Conservation (phyloP, 2,329 filamentous ascomycete genomes). For the Diaporthe caulivora region DNA sequence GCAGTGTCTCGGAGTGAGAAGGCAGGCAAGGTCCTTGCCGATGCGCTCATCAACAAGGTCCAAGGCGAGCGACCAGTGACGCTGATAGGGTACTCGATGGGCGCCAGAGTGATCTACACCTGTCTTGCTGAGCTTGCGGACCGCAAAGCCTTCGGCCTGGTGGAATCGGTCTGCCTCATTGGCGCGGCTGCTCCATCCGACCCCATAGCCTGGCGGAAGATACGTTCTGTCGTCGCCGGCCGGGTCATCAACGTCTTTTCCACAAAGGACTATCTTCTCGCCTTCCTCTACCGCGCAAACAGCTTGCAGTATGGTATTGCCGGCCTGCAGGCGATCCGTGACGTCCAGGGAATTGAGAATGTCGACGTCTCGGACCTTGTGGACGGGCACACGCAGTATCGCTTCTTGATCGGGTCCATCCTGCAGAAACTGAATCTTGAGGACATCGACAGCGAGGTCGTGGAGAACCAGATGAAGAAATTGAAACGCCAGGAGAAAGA, state of each 20-base stretch:
- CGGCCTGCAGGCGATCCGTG: constrained; percentile 80
- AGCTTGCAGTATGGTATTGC: constrained; percentile 87
- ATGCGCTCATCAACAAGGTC: constrained; percentile 84
- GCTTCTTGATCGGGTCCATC: constrained; percentile 62
- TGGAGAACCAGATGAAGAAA: constrained; percentile 38
- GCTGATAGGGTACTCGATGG: constrained; percentile 84
- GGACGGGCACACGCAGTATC: constrained; percentile 53
- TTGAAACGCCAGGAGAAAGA: constrained; percentile 38
- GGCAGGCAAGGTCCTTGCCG: constrained; percentile 82
- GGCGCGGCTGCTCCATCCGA: constrained; percentile 83
- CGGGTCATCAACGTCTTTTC: constrained; percentile 90
- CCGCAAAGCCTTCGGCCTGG: constrained; percentile 82
- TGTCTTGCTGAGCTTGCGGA: constrained; percentile 84
- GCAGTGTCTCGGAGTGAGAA: constrained; percentile 83
- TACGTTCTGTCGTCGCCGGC: constrained; percentile 83
- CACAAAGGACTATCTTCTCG: constrained; percentile 87
- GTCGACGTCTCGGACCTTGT: constrained; percentile 65
- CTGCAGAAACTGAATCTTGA: constrained; percentile 46
- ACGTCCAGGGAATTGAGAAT: constrained; percentile 75
- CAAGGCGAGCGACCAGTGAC: constrained; percentile 87
- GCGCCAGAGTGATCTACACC: constrained; percentile 84
- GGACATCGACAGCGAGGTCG: constrained; percentile 33
- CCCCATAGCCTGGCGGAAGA: constrained; percentile 78
- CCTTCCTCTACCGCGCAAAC: constrained; percentile 87
- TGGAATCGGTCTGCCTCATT: constrained; percentile 87